phyloP scores from a whole-genome alignment of 2,329 filamentous ascomycete species.

The Arthrobotrys sphaeroides region DNA sequence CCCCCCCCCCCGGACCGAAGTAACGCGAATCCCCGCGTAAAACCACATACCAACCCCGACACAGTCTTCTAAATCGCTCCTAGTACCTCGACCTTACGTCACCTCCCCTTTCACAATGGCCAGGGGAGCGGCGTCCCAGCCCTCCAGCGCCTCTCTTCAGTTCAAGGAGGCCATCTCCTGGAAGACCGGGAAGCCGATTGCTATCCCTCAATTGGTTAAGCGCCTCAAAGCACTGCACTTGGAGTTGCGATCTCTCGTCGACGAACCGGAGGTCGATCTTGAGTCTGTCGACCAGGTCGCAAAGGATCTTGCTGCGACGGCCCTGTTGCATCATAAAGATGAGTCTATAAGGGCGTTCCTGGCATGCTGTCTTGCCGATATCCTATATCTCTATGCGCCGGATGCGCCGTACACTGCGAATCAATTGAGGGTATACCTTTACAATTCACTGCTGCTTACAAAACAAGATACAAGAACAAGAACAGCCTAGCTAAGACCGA shows the following conservation, averaged over 20 bases:
- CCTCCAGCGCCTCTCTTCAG: constrained; percentile 65
- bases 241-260: constrained; percentile 85
- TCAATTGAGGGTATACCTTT: constrained; percentile 79
- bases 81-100: neutral
- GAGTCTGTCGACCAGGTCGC: constrained; percentile 85
- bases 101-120: constrained; percentile 33
- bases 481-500: neutral
- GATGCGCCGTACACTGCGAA: constrained; percentile 91
- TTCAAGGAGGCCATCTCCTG: constrained; percentile 91
- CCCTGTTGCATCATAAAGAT: constrained; percentile 89
- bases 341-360: constrained; percentile 89
- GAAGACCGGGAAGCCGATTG: constrained; percentile 88
- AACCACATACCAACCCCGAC: constrained; percentile 10
- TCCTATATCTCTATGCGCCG: constrained; percentile 89
- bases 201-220: constrained; percentile 80
- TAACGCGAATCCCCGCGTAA: constrained; percentile 52
- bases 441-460: neutral
- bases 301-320: constrained; percentile 81
- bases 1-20: constrained; percentile 8
- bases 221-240: constrained; percentile 81
- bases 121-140: constrained; percentile 51
- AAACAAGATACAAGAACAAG: too few relatives aligned
- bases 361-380: constrained; percentile 88
- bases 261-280: constrained; percentile 78
- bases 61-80: neutral